A percentile compares a stretch with the other conserved stretches of the same genome.
Evolutionary conservation across 2,329 filamentous ascomycete species (phyloP).

Genomic region (Talaromyces rugulosus): DNA sequence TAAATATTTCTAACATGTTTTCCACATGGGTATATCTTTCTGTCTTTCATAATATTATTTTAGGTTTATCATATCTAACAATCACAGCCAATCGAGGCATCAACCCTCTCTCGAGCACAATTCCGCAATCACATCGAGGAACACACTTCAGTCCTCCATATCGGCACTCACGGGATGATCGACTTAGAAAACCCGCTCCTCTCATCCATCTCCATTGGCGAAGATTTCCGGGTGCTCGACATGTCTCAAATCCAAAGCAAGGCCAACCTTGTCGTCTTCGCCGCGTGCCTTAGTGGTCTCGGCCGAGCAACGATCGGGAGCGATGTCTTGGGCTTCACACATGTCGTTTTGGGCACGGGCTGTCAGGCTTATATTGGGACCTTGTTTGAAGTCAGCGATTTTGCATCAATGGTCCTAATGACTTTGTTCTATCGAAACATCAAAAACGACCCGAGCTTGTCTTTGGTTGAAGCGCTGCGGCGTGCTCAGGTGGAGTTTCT

Average conservation of each 20-base stretch:
- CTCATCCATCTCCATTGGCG: conserved; percentile 22
- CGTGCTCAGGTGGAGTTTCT: conserved; percentile 19
- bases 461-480: conserved; percentile 16
- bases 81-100: conserved; percentile 21
- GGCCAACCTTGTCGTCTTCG: conserved; percentile 22
- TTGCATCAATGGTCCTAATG: conserved; percentile 24
- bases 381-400: conserved; percentile 23
- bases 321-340: conserved; percentile 23
- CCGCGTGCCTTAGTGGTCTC: conserved; percentile 22
- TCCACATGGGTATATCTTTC: conserved; percentile 15
- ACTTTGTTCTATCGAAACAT: conserved; percentile 21
- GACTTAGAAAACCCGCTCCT: conserved; percentile 19
- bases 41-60: not conserved
- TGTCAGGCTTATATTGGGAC: conserved; percentile 24
- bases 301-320: conserved; percentile 20
- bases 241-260: conserved; percentile 19
- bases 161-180: conserved; percentile 22
- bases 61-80: not conserved
- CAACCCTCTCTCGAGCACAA: conserved; percentile 16
- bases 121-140: conserved; percentile 20
- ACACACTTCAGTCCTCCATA: conserved; percentile 19
- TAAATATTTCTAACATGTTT: conserved; percentile 22
- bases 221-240: conserved; percentile 23
- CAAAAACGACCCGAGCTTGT: conserved; percentile 10
- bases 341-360: conserved; percentile 22